A percentile compares a stretch with the other conserved stretches of the same genome.
phyloP scores from a whole-genome alignment of 495 filamentous ascomycete species.

The Neurospora sp. region DNA sequence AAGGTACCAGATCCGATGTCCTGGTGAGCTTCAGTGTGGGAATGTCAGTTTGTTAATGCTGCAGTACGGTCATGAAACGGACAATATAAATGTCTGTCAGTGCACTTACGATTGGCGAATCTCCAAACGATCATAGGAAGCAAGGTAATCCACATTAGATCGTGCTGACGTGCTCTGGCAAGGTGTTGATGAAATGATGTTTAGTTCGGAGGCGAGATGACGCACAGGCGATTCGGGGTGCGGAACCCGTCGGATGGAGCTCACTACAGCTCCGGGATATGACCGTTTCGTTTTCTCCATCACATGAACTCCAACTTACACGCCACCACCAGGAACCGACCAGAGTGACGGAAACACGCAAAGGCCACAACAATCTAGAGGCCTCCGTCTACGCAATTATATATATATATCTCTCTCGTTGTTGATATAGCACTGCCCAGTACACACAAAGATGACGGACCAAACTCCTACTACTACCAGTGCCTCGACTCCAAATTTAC shows the following conservation, averaged over 20 bases:
- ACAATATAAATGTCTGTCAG: background rate
- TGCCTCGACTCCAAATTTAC: conserved; percentile 13
- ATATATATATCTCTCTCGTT: background rate
- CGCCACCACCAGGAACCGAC: background rate
- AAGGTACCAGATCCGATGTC: background rate
- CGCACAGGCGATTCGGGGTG: background rate
- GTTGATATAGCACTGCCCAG: background rate
- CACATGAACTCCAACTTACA: background rate
- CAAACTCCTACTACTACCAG: background rate
- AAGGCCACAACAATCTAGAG: background rate
- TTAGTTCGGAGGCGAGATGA: background rate
- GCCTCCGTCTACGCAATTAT: background rate
- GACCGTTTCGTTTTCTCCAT: background rate
- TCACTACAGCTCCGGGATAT: background rate
- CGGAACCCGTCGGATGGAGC: background rate
- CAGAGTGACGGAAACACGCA: background rate
- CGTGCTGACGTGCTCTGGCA: background rate
- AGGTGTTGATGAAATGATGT: background rate
- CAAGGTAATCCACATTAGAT: background rate
- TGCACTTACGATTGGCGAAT: background rate
- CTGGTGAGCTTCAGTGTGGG: background rate
- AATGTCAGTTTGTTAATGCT: background rate
- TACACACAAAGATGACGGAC: background rate
- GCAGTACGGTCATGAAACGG: background rate
- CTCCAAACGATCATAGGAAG: background rate